Base-by-base conservation (phyloP, 768 basidiomycete species). In the Polyporus arcularius region DNA sequence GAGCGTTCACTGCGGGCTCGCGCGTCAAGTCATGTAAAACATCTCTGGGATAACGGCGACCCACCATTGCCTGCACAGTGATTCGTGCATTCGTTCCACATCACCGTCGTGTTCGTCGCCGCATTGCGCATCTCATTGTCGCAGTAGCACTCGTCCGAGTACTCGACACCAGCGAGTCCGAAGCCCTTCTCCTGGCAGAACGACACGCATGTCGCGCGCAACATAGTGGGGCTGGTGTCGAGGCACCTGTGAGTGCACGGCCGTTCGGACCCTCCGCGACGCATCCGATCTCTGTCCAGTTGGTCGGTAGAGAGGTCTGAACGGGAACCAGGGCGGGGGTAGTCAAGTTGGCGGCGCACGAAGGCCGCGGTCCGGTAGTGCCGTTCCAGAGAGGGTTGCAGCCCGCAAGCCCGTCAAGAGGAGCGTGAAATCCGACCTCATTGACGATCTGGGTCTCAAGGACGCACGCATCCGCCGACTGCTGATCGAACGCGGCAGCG, bases 121-220 rank as follows among this genome's bases (percentile, higher is more conserved):
- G 65, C 67, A 53, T 70, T 67, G 30, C 39, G 38, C 57, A 68
- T 55, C 41, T 60, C 49, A 61, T 66, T 63, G 56, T 64, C 69
- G 64, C 71, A 70, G 65, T 62, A 69, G 55, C 63, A 67, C 58
- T 67, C 68, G 60, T 67, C 65, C 41, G 65, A 60, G 60, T 61
- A 72, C 61, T 72, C 71, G 41, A 64, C 62, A 31, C 71, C 71
- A 10, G 70, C 71, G 48, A 68, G 61, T 43, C 40, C 48, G 64
- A 64, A 72, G 53, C 63, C 64, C 61, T 66, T 58, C 62, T 53
- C 49, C 30, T 41, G 58, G 53, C 69, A 70, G 67, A 62, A 70
- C 43, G 55, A 48, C 28, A 65, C 69, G 50, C 69, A 70, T 45
- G 35, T 48, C 42, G 57, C 62, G 41, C 42, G 47, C 16, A 65